phyloP scores from a whole-genome alignment of 345 rosid species.

The Rhizophora mangle region DNA sequence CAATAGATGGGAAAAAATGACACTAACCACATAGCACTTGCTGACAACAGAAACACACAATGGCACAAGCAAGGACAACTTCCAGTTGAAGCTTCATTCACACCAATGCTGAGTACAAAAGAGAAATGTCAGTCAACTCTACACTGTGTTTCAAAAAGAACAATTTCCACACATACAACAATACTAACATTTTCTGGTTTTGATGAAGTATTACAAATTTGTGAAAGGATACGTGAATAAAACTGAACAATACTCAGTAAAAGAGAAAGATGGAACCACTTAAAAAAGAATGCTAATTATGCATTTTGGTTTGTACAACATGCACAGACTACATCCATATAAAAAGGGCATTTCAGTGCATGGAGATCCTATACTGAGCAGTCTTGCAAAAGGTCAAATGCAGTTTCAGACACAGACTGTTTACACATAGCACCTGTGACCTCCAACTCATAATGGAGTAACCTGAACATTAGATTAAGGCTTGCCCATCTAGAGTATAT shows the following conservation, averaged over 20 bases:
- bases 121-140: slow-evolving; percentile 15
- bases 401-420: too few species aligned
- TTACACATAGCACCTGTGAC: too few species aligned
- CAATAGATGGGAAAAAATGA: slow-evolving; percentile 2
- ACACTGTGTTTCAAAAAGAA: slow-evolving; percentile 12
- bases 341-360: too few species aligned
- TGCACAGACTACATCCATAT: too few species aligned
- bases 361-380: too few species aligned
- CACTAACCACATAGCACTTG: slow-evolving; percentile 69
- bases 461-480: too few species aligned
- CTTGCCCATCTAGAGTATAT: too few species aligned
- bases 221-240: neutral
- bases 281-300: too few species aligned
- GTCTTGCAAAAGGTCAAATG: too few species aligned
- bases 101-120: slow-evolving; percentile 28
- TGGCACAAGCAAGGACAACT: slow-evolving; percentile 39
- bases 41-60: slow-evolving; percentile 46
- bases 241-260: neutral
- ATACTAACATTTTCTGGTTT: neutral
- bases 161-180: neutral
- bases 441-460: too few species aligned
- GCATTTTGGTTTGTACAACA: too few species aligned
- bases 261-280: neutral
- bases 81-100: slow-evolving; percentile 56
- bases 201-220: neutral